phyloP scores from a whole-genome alignment of 2,329 filamentous ascomycete species.

The Teratosphaeria viscida region DNA sequence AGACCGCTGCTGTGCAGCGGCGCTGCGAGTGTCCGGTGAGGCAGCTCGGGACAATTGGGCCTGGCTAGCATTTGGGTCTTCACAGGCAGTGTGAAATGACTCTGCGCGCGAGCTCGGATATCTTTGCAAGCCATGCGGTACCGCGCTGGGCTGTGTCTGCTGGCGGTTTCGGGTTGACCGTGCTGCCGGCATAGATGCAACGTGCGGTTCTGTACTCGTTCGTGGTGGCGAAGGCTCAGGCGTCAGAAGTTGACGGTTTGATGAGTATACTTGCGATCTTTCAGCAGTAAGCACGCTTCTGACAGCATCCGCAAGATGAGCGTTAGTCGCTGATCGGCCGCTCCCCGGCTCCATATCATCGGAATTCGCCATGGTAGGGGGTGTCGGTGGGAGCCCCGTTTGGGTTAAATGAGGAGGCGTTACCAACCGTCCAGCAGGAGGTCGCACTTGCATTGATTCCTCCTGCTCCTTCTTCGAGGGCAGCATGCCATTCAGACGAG shows the following conservation, averaged over 20 bases:
- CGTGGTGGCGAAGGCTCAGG: conserved; percentile 27
- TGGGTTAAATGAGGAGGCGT: conserved; percentile 12
- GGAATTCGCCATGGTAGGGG: conserved; percentile 28
- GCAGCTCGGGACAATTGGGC: conserved; percentile 5
- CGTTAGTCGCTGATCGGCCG: conserved; percentile 32
- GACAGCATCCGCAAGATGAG: conserved; percentile 30
- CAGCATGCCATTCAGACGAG: neutral
- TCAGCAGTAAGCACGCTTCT: conserved; percentile 28
- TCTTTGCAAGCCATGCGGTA: conserved; percentile 1
- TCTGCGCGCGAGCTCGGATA: conserved; percentile 34
- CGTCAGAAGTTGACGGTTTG: conserved; percentile 29
- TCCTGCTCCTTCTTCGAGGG: neutral
- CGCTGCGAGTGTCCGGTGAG: conserved; percentile 1
- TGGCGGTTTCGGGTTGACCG: neutral
- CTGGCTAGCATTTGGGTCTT: conserved; percentile 24
- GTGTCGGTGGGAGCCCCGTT: conserved; percentile 35
- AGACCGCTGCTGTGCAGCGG: neutral
- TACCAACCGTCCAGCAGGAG: neutral
- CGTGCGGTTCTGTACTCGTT: conserved; percentile 9
- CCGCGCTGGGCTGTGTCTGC: neutral
- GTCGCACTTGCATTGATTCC: neutral
- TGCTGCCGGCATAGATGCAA: conserved; percentile 2
- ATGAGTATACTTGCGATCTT: conserved; percentile 31
- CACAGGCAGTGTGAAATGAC: conserved; percentile 37
- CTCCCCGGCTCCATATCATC: conserved; percentile 22